Evolutionary conservation across 306 rosid species (phyloP).

Genomic region (Aeschynomene evenia): DNA sequence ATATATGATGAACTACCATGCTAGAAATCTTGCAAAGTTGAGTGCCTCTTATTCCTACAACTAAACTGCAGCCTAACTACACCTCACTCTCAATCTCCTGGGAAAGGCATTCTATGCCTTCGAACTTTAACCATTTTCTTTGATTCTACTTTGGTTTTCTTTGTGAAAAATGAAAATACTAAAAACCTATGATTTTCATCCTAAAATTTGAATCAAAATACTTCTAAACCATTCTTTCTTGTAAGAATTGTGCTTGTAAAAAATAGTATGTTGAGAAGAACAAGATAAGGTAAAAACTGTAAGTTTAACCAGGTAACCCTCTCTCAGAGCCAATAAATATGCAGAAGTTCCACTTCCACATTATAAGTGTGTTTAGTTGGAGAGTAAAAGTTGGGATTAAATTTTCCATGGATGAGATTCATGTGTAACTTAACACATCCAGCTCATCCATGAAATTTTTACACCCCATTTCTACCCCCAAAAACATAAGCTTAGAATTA

Average conservation of each 20-base stretch:
- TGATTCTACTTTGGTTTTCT: background rate
- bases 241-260: background rate
- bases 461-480: too few species aligned
- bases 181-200: too few species aligned
- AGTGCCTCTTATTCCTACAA: constrained; percentile 28
- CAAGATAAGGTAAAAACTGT: constrained; percentile 31
- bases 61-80: constrained; percentile 33
- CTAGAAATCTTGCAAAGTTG: constrained; percentile 25
- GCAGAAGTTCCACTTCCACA: background rate
- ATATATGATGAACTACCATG: constrained; percentile 24
- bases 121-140: background rate
- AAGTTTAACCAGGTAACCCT: constrained; percentile 32
- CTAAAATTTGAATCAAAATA: too few species aligned
- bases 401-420: too few species aligned
- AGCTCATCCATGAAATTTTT: too few species aligned
- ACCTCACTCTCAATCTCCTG: background rate
- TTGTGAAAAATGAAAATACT: too few species aligned
- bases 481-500: constrained; percentile 18
- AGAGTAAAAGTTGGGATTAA: too few species aligned
- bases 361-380: too few species aligned
- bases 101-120: constrained; percentile 20
- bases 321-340: constrained; percentile 20
- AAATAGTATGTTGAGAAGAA: constrained; percentile 19
- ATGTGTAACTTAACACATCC: too few species aligned
- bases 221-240: background rate